A percentile compares a stretch with the other conserved stretches of the same genome.
phyloP scores from a whole-genome alignment of 768 basidiomycete species.

The Termitomyces sp. region DNA sequence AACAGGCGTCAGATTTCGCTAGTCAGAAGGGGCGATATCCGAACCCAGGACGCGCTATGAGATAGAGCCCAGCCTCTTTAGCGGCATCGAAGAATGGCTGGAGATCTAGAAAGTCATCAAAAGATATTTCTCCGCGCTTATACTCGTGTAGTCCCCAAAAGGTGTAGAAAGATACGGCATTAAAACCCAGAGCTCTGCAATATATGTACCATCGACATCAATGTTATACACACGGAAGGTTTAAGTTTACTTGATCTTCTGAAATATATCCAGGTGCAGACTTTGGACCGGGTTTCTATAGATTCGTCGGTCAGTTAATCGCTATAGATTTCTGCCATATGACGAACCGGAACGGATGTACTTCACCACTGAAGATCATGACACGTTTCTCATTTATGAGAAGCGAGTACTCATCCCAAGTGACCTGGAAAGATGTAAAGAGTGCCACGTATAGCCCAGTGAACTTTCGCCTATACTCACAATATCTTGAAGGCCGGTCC shows the following conservation, averaged over 20 bases:
- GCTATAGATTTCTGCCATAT: neutral
- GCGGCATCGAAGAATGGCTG: slow-evolving; percentile 58
- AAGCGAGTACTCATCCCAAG: slow-evolving; percentile 45
- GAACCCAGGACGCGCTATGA: slow-evolving; percentile 53
- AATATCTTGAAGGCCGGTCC: slow-evolving; percentile 31
- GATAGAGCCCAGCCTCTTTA: slow-evolving; percentile 51
- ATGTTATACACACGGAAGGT: neutral
- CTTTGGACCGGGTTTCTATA: slow-evolving; percentile 39
- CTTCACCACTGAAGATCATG: slow-evolving; percentile 41
- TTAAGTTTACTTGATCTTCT: slow-evolving; percentile 40
- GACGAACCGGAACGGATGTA: slow-evolving; percentile 40
- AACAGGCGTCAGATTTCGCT: neutral
- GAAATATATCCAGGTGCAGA: slow-evolving; percentile 42
- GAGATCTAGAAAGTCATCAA: slow-evolving; percentile 52
- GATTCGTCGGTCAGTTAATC: neutral
- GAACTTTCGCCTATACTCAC: slow-evolving; percentile 17
- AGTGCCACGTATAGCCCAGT: neutral
- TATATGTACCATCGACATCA: neutral
- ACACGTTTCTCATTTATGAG: slow-evolving; percentile 41
- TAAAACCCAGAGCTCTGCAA: slow-evolving; percentile 39
- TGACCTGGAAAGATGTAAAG: slow-evolving; percentile 28
- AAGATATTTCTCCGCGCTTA: slow-evolving; percentile 49
- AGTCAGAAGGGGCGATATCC: neutral
- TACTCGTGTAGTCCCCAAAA: slow-evolving; percentile 46
- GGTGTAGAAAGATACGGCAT: slow-evolving; percentile 43